Evolutionary conservation across 768 basidiomycete genomes (phyloP), one percentile per base, ranked within the genome.

Genomic region (Kwoniella dejecticola): DNA sequence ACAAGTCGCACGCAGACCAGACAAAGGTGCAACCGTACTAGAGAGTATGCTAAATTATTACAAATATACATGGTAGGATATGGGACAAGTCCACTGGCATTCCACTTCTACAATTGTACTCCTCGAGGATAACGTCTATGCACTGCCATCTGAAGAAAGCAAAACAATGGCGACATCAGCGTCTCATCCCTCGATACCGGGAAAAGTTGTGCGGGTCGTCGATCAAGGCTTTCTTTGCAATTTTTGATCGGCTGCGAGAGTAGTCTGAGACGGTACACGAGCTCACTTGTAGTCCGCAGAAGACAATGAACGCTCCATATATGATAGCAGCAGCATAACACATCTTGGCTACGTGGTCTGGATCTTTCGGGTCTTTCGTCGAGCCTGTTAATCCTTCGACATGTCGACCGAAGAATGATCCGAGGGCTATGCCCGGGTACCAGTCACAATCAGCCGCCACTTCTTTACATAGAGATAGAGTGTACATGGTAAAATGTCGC

Each of bases 281-380:
- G n/a, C 77, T 61, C 63, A 80, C 80, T 68, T 81, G 80, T 55
- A 76, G 70, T 19, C 78, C 79, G 57, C 79, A 81, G 50, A 80
- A 78, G 3, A 61, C 76, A 27, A 79, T 65, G 50, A 79, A 79
- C 4, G 63, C 76, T 24, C 76, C 79, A 64, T 81, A 81, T 12
- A 81, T 70, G 4, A 78, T 55, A 0, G 81, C 80, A 8, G 80
- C 78, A 13, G 65, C 59, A 57, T 81, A 81, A 68, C 79, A 80
- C 13, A 73, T 71, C 46, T 60, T 69, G 5, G 81, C 80, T n/a
- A 80, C 80, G 8, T 71, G 73, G 31, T 72, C 68, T 1, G 80
- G 79, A 50, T 81, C 73, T 15, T 67, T 57, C 2, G 80, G 75
- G 60, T 80, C 78, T 24, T 78, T 67, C 4, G 60, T 78, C 12